Base-by-base conservation (phyloP, 345 rosid genomes). In the Populus nigra region DNA sequence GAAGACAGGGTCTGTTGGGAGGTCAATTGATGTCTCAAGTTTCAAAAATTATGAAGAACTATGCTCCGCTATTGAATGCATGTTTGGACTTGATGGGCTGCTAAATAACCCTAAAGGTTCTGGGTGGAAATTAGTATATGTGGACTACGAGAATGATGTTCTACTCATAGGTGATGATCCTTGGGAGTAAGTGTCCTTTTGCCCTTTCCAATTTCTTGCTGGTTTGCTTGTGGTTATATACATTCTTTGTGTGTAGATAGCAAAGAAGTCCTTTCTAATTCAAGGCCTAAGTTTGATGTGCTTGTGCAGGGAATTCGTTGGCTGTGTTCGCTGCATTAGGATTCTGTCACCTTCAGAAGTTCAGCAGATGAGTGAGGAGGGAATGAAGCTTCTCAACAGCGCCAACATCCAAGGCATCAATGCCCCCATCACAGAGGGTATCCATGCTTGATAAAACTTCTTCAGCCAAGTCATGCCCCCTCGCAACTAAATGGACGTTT, bases 351-450 rank as follows among this genome's bases (percentile, higher is more conserved):
- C 99, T 49, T 81, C 90, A 49, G 99, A 94, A 83, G 99, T 94
- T 72, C 91, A 94, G 89, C 97, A 96, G 86, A 94, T 96, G 99
- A 96, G 98, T 49, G 98, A 96, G 85, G 99, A 94, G 73, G 99
- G 99, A 59, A 92, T 94, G 97, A 89, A 91, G 91, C 97, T 96
- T 79, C 90, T 94, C 70, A 90, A 89, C 88, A 86, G 86, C 72
- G 94, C 92, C 1, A 84, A 89, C 41, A 77, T 84, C 43, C 91
- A 86, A 65, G 91, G 88, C 68, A 82, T 84, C 29, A 77, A 79
- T 49, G 77, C 87, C 73, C 49, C 85, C 29, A 72, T 81, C 59
- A 39, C 88, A 10, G 91, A 78, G 13, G 80, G 67, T 35, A 76
- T 74, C 68, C 55, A 59, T 16, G 79, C 84, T 61, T 79, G 75